Evolutionary conservation across 768 basidiomycete species (phyloP).

Genomic region (Leccinum aurantiacum): DNA sequence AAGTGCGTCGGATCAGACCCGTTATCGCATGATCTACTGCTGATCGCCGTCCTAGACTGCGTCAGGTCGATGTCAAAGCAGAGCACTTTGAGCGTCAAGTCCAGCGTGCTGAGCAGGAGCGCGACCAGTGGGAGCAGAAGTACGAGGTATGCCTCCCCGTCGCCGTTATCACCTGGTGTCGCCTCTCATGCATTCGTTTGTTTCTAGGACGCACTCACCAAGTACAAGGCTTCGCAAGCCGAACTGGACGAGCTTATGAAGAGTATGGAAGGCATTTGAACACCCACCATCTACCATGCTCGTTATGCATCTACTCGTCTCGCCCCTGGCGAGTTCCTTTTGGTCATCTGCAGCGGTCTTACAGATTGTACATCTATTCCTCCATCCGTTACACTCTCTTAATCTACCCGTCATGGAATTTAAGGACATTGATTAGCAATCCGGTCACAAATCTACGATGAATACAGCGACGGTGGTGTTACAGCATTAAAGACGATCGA

Average conservation of each 20-base stretch:
- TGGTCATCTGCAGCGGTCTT: constrained; percentile 19
- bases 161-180: not conserved
- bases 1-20: constrained; percentile 59
- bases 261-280: constrained; percentile 71
- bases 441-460: not conserved
- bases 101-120: constrained; percentile 81
- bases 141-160: constrained; percentile 67
- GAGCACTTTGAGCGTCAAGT: constrained; percentile 97
- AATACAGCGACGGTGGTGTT: not conserved
- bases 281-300: constrained; percentile 1
- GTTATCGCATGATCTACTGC: constrained; percentile 17
- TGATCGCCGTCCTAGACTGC: constrained; percentile 55
- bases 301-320: constrained; percentile 7
- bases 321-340: constrained; percentile 6
- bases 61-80: constrained; percentile 97
- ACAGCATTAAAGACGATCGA: not conserved
- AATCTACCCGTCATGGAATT: constrained; percentile 22
- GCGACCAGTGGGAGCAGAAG: constrained; percentile 93
- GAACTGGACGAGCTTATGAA: constrained; percentile 84
- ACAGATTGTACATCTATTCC: constrained; percentile 23
- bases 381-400: constrained; percentile 21
- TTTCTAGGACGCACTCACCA: constrained; percentile 63
- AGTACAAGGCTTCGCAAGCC: constrained; percentile 69
- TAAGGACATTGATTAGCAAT: not conserved
- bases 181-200: constrained; percentile 1